Evolutionary conservation across 768 basidiomycete species (phyloP).

Genomic region (Lentinula lateritia): DNA sequence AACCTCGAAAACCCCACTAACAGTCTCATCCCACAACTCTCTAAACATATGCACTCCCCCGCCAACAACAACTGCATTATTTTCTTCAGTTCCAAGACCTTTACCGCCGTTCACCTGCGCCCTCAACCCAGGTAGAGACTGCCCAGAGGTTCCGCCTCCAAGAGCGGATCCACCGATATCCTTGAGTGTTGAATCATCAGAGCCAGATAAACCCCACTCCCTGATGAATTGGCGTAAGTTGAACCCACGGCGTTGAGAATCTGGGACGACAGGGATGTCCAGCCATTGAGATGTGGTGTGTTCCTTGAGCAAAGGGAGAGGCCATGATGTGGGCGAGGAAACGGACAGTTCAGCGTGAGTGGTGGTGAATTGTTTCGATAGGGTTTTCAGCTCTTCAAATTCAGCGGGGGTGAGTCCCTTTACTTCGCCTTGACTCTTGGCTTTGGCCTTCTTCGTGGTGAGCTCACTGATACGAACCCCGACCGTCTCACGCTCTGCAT

Average conservation of each 20-base stretch:
- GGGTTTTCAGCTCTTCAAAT: not conserved
- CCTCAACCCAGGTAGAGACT: not conserved
- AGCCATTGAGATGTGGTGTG: conserved; percentile 22
- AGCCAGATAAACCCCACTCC: conserved; percentile 46
- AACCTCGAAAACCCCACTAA: conserved; percentile 58
- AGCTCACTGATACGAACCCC: not conserved
- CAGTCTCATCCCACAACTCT: conserved; percentile 64
- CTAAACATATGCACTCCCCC: conserved; percentile 85
- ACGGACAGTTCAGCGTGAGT: conserved; percentile 8
- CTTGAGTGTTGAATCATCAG: conserved; percentile 11
- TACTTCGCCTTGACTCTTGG: not conserved
- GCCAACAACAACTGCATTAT: conserved; percentile 24
- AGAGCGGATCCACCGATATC: not conserved
- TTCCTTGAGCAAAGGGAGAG: conserved; percentile 2
- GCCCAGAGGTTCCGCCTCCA: not conserved
- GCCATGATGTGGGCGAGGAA: conserved; percentile 7
- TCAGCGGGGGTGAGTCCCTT: not conserved
- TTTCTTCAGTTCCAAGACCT: not conserved
- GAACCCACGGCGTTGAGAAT: conserved; percentile 52
- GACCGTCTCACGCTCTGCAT: not conserved
- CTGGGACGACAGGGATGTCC: conserved; percentile 41
- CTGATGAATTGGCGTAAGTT: conserved; percentile 58
- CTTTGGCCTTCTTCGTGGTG: not conserved
- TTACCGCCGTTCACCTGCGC: conserved; percentile 2
- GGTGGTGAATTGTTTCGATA: not conserved